These are phyloP conservation scores for Leccinum subrobustum DNA, from an alignment of 1,284 basidiomycete genomes.

Conservation along the genomic window DNA sequence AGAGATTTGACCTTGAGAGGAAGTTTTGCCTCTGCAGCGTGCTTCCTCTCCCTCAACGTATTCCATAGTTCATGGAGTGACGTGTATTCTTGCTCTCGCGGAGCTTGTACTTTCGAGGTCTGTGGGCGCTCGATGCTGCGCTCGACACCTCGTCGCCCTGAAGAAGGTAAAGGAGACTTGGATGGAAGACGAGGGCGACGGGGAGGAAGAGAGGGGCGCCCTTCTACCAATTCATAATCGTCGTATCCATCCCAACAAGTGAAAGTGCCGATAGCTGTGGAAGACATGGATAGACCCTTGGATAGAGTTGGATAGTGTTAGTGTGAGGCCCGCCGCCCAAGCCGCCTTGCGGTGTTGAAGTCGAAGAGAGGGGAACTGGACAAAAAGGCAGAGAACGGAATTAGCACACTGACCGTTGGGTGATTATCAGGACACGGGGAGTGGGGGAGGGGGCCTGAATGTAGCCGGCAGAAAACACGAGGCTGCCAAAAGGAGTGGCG, in stretches of 20 bases:
- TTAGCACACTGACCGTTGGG: slow-evolving; percentile 30
- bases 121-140: slow-evolving; percentile 30
- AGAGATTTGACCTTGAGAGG: slow-evolving; percentile 67
- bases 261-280: slow-evolving; percentile 37
- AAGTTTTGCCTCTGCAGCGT: slow-evolving; percentile 58
- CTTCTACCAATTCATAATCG: slow-evolving; percentile 28
- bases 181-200: slow-evolving; percentile 27
- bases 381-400: slow-evolving; percentile 18
- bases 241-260: slow-evolving; percentile 41
- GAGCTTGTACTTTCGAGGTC: slow-evolving; percentile 39
- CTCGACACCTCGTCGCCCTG: slow-evolving; percentile 18
- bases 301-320: slow-evolving; percentile 7
- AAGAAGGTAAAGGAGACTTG: slow-evolving; percentile 14
- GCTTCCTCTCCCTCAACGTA: slow-evolving; percentile 59
- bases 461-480: slow-evolving; percentile 35
- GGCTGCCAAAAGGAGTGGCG: slow-evolving; percentile 34
- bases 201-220: slow-evolving; percentile 14
- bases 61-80: slow-evolving; percentile 63
- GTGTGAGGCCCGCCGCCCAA: slow-evolving; percentile 17
- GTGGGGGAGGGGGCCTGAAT: slow-evolving; percentile 8
- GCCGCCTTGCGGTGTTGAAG: slow-evolving; percentile 21
- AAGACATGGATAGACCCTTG: slow-evolving; percentile 22
- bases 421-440: slow-evolving; percentile 33
- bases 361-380: slow-evolving; percentile 15
- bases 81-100: slow-evolving; percentile 40